phyloP scores from a whole-genome alignment of 345 rosid genomes.

The Gossypium mustelinum region DNA sequence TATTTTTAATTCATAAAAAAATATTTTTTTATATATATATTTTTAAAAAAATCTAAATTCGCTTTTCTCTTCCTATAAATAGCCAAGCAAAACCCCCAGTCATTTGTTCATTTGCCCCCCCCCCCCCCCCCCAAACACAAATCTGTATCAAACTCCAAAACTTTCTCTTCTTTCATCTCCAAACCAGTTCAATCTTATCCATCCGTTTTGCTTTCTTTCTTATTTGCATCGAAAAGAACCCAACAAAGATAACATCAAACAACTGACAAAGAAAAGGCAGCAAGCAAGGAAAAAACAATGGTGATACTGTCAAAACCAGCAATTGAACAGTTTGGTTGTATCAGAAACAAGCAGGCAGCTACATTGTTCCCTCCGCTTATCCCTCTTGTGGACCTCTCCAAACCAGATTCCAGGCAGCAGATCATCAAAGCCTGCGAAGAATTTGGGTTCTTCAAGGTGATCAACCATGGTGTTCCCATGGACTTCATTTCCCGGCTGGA shows the following conservation, averaged over 20 bases:
- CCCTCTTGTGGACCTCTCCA: conserved; percentile 40
- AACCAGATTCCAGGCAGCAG: conserved; percentile 34
- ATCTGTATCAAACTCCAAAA: not conserved
- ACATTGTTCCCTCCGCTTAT: conserved; percentile 22
- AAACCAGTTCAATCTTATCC: not conserved
- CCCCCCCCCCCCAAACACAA: not conserved
- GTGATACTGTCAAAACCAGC: conserved; percentile 18
- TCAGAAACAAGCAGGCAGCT: conserved; percentile 3
- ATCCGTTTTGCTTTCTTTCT: not conserved
- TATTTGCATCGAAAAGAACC: not conserved
- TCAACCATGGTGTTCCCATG: conserved; percentile 63
- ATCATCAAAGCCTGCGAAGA: conserved; percentile 51
- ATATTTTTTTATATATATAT: not conserved
- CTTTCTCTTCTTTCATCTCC: not conserved
- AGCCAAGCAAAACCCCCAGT: not conserved
- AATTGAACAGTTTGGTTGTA: conserved; percentile 16
- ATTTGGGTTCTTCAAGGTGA: conserved; percentile 74
- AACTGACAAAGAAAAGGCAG: not conserved
- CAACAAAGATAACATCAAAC: not conserved
- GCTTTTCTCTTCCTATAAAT: conserved; percentile 10
- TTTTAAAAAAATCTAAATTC: not conserved
- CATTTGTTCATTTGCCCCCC: conserved; percentile 6
- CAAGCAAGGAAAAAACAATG: not conserved
- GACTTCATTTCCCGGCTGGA: conserved; percentile 50
- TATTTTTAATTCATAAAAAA: not conserved